Percentiles rank a stretch among this genome's conserved stretches.
These are phyloP conservation scores for Yamadazyma laniorum DNA, from an alignment of 805 yeast species.

Conservation along the genomic window DNA sequence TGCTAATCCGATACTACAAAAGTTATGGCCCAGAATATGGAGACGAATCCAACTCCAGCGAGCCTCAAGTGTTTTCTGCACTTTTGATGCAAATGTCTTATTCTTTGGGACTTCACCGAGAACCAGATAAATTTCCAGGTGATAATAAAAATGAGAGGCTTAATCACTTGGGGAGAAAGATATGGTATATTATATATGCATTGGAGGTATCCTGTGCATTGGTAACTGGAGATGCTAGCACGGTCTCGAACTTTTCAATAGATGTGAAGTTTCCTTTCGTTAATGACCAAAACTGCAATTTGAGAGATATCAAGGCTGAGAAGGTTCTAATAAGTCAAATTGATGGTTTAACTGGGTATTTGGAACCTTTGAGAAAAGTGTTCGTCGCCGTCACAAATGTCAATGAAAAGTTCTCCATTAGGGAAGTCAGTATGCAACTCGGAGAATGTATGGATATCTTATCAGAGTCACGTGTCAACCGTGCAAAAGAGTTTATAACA, in stretches of 20 bases:
- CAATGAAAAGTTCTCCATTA: slow-evolving; percentile 13
- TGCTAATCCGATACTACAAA: slow-evolving; percentile 50
- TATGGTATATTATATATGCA: slow-evolving; percentile 21
- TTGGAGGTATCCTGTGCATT: slow-evolving; percentile 13
- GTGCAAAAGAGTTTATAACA: neutral
- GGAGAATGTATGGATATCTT: slow-evolving; percentile 12
- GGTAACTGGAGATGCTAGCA: slow-evolving; percentile 20
- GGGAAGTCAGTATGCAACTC: slow-evolving; percentile 11
- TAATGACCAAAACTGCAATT: slow-evolving; percentile 16
- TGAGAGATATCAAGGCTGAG: slow-evolving; percentile 16
- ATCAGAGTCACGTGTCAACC: neutral
- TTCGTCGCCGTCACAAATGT: slow-evolving; percentile 17
- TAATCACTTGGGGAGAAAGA: slow-evolving; percentile 22
- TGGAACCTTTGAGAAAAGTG: slow-evolving; percentile 13
- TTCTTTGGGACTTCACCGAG: slow-evolving; percentile 66
- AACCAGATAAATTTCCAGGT: slow-evolving; percentile 39
- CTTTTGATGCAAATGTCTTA: slow-evolving; percentile 65
- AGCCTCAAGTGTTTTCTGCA: slow-evolving; percentile 53
- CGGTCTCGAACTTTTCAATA: slow-evolving; percentile 9
- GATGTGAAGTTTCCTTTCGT: slow-evolving; percentile 18
- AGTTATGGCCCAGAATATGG: slow-evolving; percentile 53
- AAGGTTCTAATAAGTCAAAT: slow-evolving; percentile 8
- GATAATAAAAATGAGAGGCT: slow-evolving; percentile 17
- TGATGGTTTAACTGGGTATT: slow-evolving; percentile 4
- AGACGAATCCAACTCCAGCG: slow-evolving; percentile 57